Evolutionary conservation across 2,329 filamentous ascomycete species (phyloP).

Genomic region (Colletotrichum sp.): DNA sequence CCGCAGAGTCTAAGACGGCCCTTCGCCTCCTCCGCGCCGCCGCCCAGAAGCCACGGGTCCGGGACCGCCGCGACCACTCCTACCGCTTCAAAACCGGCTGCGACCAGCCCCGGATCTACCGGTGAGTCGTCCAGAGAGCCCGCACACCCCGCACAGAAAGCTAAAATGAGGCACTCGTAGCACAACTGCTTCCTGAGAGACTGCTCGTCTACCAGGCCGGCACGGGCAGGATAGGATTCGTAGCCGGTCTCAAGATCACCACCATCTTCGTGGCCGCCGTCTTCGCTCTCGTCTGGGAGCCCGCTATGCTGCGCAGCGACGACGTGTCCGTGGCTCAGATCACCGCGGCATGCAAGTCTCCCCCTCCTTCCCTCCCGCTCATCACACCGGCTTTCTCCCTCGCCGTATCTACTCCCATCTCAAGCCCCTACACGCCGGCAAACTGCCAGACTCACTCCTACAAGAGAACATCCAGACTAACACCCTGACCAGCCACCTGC

Average conservation of each 20-base stretch:
- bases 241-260: slow-evolving; percentile 74
- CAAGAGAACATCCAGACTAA: neutral
- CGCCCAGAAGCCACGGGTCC: neutral
- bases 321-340: neutral
- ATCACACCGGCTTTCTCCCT: neutral
- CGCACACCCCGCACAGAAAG: neutral
- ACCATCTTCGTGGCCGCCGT: slow-evolving; percentile 73
- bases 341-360: neutral
- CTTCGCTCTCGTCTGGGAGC: slow-evolving; percentile 58
- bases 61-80: neutral
- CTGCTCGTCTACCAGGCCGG: slow-evolving; percentile 80
- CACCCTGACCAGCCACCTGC: slow-evolving; percentile 57
- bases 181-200: slow-evolving; percentile 55
- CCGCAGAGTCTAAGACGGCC: slow-evolving; percentile 1
- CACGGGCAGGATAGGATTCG: slow-evolving; percentile 67
- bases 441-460: neutral
- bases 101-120: neutral
- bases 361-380: neutral
- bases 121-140: neutral
- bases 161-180: neutral
- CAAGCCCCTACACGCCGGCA: neutral
- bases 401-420: neutral
- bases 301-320: neutral
- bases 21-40: slow-evolving; percentile 14
- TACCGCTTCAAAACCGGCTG: neutral